Base-by-base conservation (phyloP, 106 monocot genomes). In the Alisma plantagoaquatica region DNA sequence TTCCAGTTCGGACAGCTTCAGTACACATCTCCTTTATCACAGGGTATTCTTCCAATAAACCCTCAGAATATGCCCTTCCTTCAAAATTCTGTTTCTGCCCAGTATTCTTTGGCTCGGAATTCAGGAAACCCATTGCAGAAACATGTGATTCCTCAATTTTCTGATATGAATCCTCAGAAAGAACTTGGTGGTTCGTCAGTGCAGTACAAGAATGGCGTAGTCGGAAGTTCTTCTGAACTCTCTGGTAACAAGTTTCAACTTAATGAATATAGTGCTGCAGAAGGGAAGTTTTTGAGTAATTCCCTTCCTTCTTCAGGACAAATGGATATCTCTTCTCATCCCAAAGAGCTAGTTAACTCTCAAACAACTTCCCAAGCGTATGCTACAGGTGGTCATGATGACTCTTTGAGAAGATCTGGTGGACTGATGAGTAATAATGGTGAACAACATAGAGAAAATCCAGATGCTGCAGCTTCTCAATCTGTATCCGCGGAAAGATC, bases 1-100 rank as follows among this genome's bases (percentile, higher is more conserved):
- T 84, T 80, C 31, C 83, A 87, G 67, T 86, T 92, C 71, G 86
- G 86, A 9, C 86, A 86, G 58, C 54, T 96, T 47, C 56, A 65
- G 31, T 84, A 84, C 17, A 24, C 75, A 41, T 51, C 77, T 38
- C 52, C 74, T 29, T 57, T 76, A 3, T 67, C 83, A 46, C 93
- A 80, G 66, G 75, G 73, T 48, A 57, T 77, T 10, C 41, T 70
- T 23, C 74, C 82, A 30, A n/a, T 82, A 43, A 43, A 69, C 58
- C 53, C 82, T 72, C 78, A 73, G 51, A 28, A 48, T 46, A 62
- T 75, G 38, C 46, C 81, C 17, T 79, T 73, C 43, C 38, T 75
- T 59, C 80, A 78, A 51, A 68, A 79, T 57, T 29, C 74, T 65
- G 56, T 49, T 48, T 35, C 74, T 41, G 23, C 71, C 29, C 55